Evolutionary conservation across 345 rosid genomes (phyloP).

Genomic region (Aurinia saxatilis): DNA sequence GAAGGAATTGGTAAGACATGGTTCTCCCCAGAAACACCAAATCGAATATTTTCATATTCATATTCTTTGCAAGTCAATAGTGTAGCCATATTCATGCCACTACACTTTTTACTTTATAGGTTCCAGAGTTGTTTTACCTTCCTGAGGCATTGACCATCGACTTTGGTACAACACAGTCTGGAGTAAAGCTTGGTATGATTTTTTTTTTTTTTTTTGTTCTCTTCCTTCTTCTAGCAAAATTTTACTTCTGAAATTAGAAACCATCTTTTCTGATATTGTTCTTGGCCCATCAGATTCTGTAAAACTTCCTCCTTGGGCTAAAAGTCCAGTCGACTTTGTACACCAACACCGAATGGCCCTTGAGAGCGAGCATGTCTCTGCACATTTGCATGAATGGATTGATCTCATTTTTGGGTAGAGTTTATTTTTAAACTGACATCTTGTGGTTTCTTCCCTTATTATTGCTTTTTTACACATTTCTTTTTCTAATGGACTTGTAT

Average conservation of each 20-base stretch:
- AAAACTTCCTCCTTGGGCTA: slow-evolving; percentile 93
- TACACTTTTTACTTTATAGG: slow-evolving; percentile 37
- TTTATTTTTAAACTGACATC: slow-evolving; percentile 9
- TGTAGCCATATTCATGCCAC: slow-evolving; percentile 8
- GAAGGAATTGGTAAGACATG: slow-evolving; percentile 73
- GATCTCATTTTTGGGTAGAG: slow-evolving; percentile 95
- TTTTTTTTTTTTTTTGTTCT: neutral
- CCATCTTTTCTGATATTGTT: slow-evolving; percentile 7
- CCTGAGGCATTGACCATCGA: slow-evolving; percentile 86
- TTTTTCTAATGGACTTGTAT: slow-evolving; percentile 4
- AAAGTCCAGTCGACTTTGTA: slow-evolving; percentile 74
- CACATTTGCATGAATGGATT: slow-evolving; percentile 96
- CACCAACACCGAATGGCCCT: slow-evolving; percentile 91
- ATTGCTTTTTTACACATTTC: neutral
- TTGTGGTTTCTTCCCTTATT: neutral
- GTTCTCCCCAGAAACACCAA: slow-evolving; percentile 11
- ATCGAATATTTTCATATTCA: neutral
- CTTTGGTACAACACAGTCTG: slow-evolving; percentile 75
- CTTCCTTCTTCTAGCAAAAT: neutral
- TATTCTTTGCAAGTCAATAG: slow-evolving; percentile 3
- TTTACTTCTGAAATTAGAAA: neutral
- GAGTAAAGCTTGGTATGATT: slow-evolving; percentile 76
- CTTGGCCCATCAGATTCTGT: slow-evolving; percentile 54
- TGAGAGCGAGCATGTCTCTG: slow-evolving; percentile 92
- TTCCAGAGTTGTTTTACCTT: slow-evolving; percentile 95